Conservation (phyloP, 1,284 basidiomycete species). For the Fomitiporia mediterranea region DNA sequence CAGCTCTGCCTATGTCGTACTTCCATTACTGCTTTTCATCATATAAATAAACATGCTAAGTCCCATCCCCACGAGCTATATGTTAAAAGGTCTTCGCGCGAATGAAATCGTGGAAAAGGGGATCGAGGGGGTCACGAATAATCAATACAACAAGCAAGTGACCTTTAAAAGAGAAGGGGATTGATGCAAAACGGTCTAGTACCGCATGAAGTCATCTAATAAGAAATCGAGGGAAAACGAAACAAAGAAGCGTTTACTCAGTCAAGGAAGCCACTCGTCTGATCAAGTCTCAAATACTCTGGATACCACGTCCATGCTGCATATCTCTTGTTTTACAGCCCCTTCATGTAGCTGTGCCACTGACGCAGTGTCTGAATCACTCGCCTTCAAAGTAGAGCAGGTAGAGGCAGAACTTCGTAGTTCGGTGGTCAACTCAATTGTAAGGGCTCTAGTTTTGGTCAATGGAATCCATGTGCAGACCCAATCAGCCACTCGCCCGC, state of each 20-base stretch:
- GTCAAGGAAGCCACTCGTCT: constrained; percentile 3
- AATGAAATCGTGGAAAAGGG: no score
- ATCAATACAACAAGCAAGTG: not conserved
- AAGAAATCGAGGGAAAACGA: not conserved
- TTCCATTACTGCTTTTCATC: no score
- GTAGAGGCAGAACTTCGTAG: not conserved
- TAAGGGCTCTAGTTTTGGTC: not conserved
- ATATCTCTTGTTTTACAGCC: constrained; percentile 1
- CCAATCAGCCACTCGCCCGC: constrained; percentile 18
- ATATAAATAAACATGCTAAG: no score
- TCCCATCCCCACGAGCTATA: no score
- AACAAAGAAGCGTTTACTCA: not conserved
- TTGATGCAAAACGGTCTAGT: not conserved
- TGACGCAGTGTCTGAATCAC: constrained; percentile 11
- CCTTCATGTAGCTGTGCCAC: not conserved
- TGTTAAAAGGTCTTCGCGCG: no score
- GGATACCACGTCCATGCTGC: constrained; percentile 12
- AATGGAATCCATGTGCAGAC: not conserved
- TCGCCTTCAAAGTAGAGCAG: constrained; percentile 12
- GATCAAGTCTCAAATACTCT: constrained; percentile 13
- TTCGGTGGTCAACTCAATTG: not conserved
- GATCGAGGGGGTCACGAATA: not conserved
- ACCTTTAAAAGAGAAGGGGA: not conserved
- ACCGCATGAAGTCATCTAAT: not conserved
- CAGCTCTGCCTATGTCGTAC: no score